Conservation (phyloP, 2,329 filamentous ascomycete genomes). For the Ophiocordyceps australis region DNA sequence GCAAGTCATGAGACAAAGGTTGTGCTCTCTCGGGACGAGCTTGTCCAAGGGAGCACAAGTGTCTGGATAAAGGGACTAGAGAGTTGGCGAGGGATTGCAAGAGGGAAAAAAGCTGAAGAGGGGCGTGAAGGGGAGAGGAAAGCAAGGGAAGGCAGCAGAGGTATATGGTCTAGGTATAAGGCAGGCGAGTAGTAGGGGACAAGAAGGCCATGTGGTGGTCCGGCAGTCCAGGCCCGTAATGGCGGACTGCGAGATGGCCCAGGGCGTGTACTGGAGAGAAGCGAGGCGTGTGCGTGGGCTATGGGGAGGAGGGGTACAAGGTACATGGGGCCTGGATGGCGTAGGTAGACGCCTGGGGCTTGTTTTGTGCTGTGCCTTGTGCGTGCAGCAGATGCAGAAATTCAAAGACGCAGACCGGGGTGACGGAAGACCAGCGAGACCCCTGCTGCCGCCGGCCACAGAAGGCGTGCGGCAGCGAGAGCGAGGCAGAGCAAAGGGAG, state of each 20-base stretch:
- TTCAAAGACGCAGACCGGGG: too few relatives aligned
- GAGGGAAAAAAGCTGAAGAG: conserved; percentile 5
- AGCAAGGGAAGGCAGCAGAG: too few relatives aligned
- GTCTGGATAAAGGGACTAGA: conserved; percentile 7
- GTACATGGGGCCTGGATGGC: background rate
- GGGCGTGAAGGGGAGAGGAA: conserved; percentile 18
- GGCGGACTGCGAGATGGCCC: conserved; percentile 4
- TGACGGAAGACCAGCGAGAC: conserved; percentile 3
- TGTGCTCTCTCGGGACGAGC: conserved; percentile 15
- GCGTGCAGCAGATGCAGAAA: too few relatives aligned
- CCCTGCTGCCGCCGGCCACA: conserved; percentile 1
- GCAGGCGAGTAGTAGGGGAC: conserved; percentile 3
- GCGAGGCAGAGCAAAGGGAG: background rate
- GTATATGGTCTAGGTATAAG: too few relatives aligned
- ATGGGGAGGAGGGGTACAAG: conserved; percentile 1
- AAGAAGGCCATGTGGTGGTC: conserved; percentile 3
- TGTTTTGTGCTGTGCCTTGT: too few relatives aligned
- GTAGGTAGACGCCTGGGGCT: too few relatives aligned
- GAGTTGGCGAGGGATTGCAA: conserved; percentile 6
- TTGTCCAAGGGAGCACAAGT: conserved; percentile 12
- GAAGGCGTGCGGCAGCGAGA: background rate
- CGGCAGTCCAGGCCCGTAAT: conserved; percentile 5
- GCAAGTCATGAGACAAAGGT: conserved; percentile 13
- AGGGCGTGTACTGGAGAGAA: conserved; percentile 1
- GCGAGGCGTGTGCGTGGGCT: background rate